A percentile compares a stretch with the other conserved stretches of the same genome.
phyloP scores from a whole-genome alignment of 768 basidiomycete genomes.

The Serendipita vermifera region DNA sequence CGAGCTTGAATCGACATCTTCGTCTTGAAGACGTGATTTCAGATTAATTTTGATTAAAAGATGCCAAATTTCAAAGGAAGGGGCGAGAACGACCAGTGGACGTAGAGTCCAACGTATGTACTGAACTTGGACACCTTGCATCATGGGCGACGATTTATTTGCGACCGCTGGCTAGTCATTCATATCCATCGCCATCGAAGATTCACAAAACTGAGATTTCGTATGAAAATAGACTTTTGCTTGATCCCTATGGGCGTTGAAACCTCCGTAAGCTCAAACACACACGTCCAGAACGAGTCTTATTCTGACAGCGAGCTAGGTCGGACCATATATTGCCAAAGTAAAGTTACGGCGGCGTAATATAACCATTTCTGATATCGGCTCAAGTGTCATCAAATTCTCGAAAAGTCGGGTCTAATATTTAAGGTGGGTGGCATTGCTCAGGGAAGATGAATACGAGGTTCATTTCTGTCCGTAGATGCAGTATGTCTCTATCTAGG shows the following conservation, averaged over 20 bases:
- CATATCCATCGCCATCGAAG: neutral
- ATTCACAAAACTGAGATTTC: neutral
- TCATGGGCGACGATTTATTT: slow-evolving; percentile 40
- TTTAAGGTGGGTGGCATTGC: slow-evolving; percentile 47
- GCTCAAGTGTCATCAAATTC: slow-evolving; percentile 59
- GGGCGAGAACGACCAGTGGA: too few relatives aligned
- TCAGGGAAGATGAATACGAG: slow-evolving; percentile 5
- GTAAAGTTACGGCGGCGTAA: slow-evolving; percentile 40
- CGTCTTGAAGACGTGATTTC: too few relatives aligned
- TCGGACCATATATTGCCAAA: slow-evolving; percentile 21
- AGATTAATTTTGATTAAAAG: too few relatives aligned
- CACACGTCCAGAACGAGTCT: neutral
- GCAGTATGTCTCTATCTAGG: slow-evolving; percentile 24
- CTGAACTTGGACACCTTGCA: neutral
- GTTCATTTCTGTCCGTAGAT: slow-evolving; percentile 20
- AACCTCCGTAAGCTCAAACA: slow-evolving; percentile 41
- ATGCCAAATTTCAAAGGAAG: too few relatives aligned
- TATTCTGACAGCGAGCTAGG: neutral
- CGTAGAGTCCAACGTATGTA: too few relatives aligned
- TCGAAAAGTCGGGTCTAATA: slow-evolving; percentile 69
- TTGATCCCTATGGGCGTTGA: slow-evolving; percentile 77
- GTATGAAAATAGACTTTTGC: slow-evolving; percentile 58
- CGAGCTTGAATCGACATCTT: slow-evolving; percentile 8
- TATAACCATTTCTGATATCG: slow-evolving; percentile 27
- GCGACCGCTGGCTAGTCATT: slow-evolving; percentile 52